Evolutionary conservation across 2,329 filamentous ascomycete genomes (phyloP).

Genomic region (Phyllosticta ampelicida): DNA sequence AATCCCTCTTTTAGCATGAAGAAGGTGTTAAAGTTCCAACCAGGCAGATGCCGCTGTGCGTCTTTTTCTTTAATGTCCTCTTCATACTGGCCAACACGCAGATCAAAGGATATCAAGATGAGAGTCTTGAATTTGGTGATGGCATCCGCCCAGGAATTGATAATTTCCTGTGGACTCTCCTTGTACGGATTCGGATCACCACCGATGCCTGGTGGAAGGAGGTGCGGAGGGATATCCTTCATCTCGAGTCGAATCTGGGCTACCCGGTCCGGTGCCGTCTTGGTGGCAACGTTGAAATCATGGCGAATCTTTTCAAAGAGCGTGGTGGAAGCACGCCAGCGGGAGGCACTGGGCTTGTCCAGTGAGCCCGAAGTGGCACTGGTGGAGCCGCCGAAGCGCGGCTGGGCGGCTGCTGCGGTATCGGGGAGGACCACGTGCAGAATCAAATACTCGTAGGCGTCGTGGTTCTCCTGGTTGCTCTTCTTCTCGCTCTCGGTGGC

Average conservation of each 20-base stretch:
- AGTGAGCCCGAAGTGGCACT: conserved; percentile 41
- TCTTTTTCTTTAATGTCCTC: conserved; percentile 95
- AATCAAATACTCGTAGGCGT: conserved; percentile 93
- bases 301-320: conserved; percentile 80
- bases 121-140: conserved; percentile 76
- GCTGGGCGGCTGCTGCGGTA: conserved; percentile 68
- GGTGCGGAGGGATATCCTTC: conserved; percentile 33
- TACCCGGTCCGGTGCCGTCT: conserved; percentile 63
- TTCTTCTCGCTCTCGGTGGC: conserved; percentile 43
- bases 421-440: conserved; percentile 87
- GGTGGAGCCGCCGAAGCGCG: conserved; percentile 46
- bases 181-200: conserved; percentile 38
- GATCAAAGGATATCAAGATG: conserved; percentile 83
- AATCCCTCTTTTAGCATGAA: conserved; percentile 96
- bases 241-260: conserved; percentile 70
- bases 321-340: conserved; percentile 71
- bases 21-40: conserved; percentile 99
- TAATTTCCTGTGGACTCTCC: conserved; percentile 66
- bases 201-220: conserved; percentile 31
- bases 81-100: conserved; percentile 86
- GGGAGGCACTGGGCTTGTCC: conserved; percentile 56
- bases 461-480: conserved; percentile 78
- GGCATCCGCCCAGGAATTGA: conserved; percentile 73
- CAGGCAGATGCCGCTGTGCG: conserved; percentile 71
- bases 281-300: conserved; percentile 76